These are phyloP conservation scores for Amanita rimosa DNA, from an alignment of 768 basidiomycete genomes.

Conservation along the genomic window DNA sequence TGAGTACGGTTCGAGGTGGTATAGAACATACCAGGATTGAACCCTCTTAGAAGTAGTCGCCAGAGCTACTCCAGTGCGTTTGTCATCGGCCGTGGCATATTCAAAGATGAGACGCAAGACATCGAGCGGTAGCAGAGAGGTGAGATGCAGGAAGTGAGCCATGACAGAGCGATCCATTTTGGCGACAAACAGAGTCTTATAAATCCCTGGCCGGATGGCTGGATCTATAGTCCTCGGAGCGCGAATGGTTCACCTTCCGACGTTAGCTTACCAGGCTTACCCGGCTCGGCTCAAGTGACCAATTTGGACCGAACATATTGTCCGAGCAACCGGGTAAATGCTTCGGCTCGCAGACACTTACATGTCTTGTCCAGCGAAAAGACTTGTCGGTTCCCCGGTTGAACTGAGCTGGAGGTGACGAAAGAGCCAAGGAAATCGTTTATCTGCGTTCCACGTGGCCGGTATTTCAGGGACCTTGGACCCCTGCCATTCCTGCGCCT, in stretches of 20 bases:
- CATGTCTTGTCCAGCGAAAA: background rate
- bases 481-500: constrained; percentile 1
- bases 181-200: background rate
- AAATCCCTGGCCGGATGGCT: background rate
- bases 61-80: constrained; percentile 19
- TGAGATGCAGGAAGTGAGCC: constrained; percentile 1
- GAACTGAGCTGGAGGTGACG: background rate
- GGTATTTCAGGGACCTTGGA: background rate
- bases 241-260: constrained; percentile 1
- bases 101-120: constrained; percentile 26
- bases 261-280: background rate
- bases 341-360: background rate
- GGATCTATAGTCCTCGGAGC: constrained; percentile 5
- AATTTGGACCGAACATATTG: background rate
- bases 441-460: background rate
- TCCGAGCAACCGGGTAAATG: background rate
- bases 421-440: background rate
- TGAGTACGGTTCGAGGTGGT: background rate
- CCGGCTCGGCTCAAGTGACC: background rate
- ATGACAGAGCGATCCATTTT: constrained; percentile 1
- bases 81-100: constrained; percentile 18
- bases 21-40: constrained; percentile 20
- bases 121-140: constrained; percentile 22
- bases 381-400: background rate
- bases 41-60: constrained; percentile 19